Evolutionary conservation across 176 grass and related monocot species (phyloP), one percentile per base, ranked within the genome.

Genomic region (Eragrostis nindensis): DNA sequence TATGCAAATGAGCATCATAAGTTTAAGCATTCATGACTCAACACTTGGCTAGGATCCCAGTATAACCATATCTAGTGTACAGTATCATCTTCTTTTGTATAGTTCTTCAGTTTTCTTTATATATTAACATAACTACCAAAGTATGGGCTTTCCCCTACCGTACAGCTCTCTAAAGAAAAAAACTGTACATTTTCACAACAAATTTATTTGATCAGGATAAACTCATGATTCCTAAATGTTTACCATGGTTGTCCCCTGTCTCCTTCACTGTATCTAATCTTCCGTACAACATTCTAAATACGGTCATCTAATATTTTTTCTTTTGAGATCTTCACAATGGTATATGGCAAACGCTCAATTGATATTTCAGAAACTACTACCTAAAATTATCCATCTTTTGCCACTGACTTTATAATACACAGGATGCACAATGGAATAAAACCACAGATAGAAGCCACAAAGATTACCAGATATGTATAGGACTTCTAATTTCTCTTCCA

Each of bases 201-300:
- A 68, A 42, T 69, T 76, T 69, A 81, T 8, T 60, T 49, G 65
- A 49, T 62, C 11, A 75, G 42, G 70, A 59, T 56, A 74, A 61
- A 60, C 18, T 65, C 24, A 13, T 71, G 54, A 54, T 41, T 85
- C 57, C 11, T 65, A 68, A 14, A 59, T 57, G 39, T 45, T 73
- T 39, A 24, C 32, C 59, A 57, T 74, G 62, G 53, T 67, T 83
- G 46, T 45, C 29, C 29, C 45, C 38, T 26, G 14, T n/a, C n/a
- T n/a, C n/a, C n/a, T n/a, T n/a, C n/a, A n/a, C n/a, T n/a, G 62
- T 42, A 73, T 29, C 41, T 81, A 81, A 75, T 70, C 52, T 82
- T 29, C 38, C 14, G 63, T 32, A 43, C 16, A 80, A 75, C 52
- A 68, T 61, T 71, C n/a, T 81, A 75, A 17, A 43, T 62, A 81